phyloP scores from a whole-genome alignment of 2,329 filamentous ascomycete species.

The Calonectria pteridis region DNA sequence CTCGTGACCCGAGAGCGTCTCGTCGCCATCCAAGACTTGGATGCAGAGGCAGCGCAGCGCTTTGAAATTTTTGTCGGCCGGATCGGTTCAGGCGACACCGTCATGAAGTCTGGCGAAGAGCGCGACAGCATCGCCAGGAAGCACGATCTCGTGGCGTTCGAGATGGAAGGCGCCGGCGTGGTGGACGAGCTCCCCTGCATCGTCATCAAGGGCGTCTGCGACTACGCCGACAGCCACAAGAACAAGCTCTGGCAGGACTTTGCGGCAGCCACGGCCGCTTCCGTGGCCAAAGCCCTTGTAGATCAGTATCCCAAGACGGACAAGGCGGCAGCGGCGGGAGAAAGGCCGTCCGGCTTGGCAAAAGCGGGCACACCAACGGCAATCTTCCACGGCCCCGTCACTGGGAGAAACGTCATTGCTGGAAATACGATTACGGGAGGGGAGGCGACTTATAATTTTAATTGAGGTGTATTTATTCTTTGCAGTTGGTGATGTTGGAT shows the following conservation, averaged over 20 bases:
- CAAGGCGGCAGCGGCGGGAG: neutral
- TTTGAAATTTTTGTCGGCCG: constrained; percentile 49
- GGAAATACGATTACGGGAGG: no score
- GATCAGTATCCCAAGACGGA: neutral
- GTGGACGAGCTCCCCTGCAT: constrained; percentile 52
- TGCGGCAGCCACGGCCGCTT: constrained; percentile 54
- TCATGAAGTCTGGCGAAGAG: constrained; percentile 51
- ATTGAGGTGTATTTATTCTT: no score
- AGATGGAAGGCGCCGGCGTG: constrained; percentile 50
- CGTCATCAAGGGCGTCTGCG: constrained; percentile 54
- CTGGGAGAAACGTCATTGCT: no score
- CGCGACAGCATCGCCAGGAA: constrained; percentile 49
- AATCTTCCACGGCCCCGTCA: no score
- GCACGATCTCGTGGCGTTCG: constrained; percentile 40
- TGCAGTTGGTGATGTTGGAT: no score
- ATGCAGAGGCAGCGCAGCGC: neutral
- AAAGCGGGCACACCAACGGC: no score
- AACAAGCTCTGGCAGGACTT: constrained; percentile 52
- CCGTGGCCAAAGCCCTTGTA: constrained; percentile 56
- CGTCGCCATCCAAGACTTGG: neutral
- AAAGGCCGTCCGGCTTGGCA: neutral
- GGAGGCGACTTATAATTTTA: no score
- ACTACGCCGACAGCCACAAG: constrained; percentile 46
- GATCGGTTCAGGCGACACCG: constrained; percentile 52
- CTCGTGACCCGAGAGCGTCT: neutral